Base-by-base conservation (phyloP, 441 rosid species). In the Aquilaria agallochum region DNA sequence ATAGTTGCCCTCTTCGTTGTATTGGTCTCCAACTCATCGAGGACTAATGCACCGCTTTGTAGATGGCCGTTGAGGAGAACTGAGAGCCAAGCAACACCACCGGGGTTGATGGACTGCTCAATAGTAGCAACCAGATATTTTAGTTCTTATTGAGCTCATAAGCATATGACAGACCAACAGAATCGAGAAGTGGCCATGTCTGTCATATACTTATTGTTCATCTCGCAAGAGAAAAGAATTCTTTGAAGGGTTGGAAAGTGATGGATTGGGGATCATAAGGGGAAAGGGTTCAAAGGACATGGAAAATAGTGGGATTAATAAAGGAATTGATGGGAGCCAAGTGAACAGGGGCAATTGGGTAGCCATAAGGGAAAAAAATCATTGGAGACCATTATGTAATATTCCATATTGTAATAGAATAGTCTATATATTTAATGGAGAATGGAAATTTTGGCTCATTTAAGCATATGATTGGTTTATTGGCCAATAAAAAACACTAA, bases 201-300 rank as follows among this genome's bases (percentile, higher is more conserved):
- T 32, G 62, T 80, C 85, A 80, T 80, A 74, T 80, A 80, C 7
- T 82, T 67, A 5, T 79, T 71, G 50, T 77, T 80, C 81, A 80
- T 80, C 56, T 80, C 81, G 5, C 81, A 80, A 46, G 80, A 68
- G 40, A 80, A 80, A 55, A 72, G 55, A 82, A 75, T 67, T 80
- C 82, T 68, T 65, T 80, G 76, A 80, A 77, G 50, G 82, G 80
- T 10, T 70, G 67, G 78, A 80, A 80, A 53, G 62, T 73, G 72
- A 80, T 77, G 31, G 82, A 65, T 51, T 67, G 51, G 49, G 77
- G 76, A 32, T 80, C 78, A 58, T 73, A 77, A 0, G 73, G 64
- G 27, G 27, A 0, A 20, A 2, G 70, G 65, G 10, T 54, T 46
- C 20, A 54, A 20, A n/a, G 14, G 60, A 52, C 42, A 56, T 56